Base-by-base conservation (phyloP, 345 rosid species). In the Microthlaspi erraticum region DNA sequence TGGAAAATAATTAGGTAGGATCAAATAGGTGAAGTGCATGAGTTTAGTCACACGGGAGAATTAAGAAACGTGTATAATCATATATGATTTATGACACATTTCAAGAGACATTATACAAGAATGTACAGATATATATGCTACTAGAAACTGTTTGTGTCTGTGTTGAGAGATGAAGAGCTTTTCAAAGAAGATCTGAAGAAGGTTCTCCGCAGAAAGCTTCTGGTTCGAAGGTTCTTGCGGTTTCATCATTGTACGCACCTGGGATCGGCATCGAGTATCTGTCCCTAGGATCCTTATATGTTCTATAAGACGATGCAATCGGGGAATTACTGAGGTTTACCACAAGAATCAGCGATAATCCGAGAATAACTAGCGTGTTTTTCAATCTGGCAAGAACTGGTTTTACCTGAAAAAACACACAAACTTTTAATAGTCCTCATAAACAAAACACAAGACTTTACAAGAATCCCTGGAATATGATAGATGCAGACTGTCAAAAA, bases 131-230 rank as follows among this genome's bases (percentile, higher is more conserved):
- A 34, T 49, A 71, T 48, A 65, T 48, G 57, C 52, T 59, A 51
- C 19, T 1, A 66, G 34, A 36, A 58, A 49, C 31, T 9, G 17
- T 67, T 20, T 54, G 23, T n/a, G 11, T 43, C n/a, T 36, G 64
- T 17, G 32, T 17, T 18, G 50, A n/a, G 50, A 32, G 41, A 41
- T 19, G 33, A 68, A 37, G 41, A 68, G 41, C 39, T 19, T 19
- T 36, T 67, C 53, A 71, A 16, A 84, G 61, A 69, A 83, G 63
- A 57, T 69, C 71, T 20, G 55, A 42, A 57, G 64, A 71, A 51
- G 93, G 88, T 75, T 88, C 93, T 7, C 93, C 92, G 7, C 92
- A 87, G 83, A 93, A 90, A 9, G 90, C 96, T 37, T 93, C 97
- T 0, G 92, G 96, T 80, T 93, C 98, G 2, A 93, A 93, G 0